Evolutionary conservation across 257 asterid species (phyloP).

Genomic region (Striga asiatica): DNA sequence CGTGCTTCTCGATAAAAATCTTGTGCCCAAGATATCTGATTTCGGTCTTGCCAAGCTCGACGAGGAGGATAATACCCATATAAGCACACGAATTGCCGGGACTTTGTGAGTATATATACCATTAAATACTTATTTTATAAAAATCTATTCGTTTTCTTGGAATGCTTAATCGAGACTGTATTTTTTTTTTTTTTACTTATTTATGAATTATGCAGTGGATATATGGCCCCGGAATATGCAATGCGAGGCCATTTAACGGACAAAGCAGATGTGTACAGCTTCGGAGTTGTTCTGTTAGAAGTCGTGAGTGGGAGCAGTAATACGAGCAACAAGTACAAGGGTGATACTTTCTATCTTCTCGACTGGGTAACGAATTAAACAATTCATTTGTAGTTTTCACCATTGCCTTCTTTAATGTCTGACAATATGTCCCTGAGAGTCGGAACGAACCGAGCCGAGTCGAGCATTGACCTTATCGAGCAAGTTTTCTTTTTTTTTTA

Average conservation of each 20-base stretch:
- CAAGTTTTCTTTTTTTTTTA: no score
- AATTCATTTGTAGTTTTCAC: no score
- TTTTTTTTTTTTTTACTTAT: no score
- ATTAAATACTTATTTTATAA: no score
- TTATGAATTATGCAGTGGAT: constrained; percentile 24
- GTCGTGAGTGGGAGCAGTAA: constrained; percentile 37
- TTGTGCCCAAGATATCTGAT: constrained; percentile 43
- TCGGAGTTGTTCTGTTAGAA: constrained; percentile 40
- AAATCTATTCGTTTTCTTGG: no score
- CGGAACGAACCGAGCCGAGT: no score
- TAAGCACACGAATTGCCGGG: constrained; percentile 55
- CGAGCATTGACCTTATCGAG: no score
- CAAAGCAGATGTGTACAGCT: constrained; percentile 60
- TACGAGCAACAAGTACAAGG: constrained; percentile 26
- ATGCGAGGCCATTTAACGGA: constrained; percentile 52
- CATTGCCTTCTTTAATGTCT: no score
- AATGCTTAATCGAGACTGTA: background rate
- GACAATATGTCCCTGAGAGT: no score
- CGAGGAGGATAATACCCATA: constrained; percentile 51
- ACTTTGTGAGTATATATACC: constrained; percentile 36
- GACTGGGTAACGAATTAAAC: constrained; percentile 38
- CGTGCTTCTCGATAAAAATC: constrained; percentile 42
- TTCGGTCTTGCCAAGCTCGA: constrained; percentile 54
- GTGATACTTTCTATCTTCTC: constrained; percentile 30
- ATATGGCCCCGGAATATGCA: constrained; percentile 56